Base-by-base conservation (phyloP, 805 yeast species). In the Candida koratica region DNA sequence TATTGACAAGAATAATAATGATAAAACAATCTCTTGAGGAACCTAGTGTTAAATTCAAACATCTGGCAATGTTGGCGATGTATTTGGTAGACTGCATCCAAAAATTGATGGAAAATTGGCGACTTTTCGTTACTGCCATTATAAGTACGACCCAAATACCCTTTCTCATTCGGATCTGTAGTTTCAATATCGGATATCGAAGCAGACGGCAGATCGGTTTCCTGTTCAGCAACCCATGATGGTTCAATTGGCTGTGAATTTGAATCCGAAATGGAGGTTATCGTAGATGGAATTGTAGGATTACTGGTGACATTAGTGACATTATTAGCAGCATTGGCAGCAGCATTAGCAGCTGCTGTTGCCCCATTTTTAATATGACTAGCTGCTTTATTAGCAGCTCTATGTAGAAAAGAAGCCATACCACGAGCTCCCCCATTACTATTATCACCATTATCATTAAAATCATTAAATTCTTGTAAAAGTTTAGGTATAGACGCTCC, bases 1-100 rank as follows among this genome's bases (percentile, higher is more conserved):
- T 88, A 93, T 56, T 93, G 97, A 49, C 97, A 88, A 1, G 97
- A 85, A 52, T 88, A 86, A 32, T 84, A 63, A 56, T 93, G 97
- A 54, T 93, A 93, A 14, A 87, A 70, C 38, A 93, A 64, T 34
- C 97, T 64, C 46, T 96, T 74, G 44, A 93, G 56, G 49, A 93
- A 87, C 35, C 96, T 62, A 55, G 89, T 96, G 52, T 89, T 88
- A 60, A 81, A 89, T 59, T 90, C 96, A 57, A 93, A 93, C 30
- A 67, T 61, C 1, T 62, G 50, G 0, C 96, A 95, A 46, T 75
- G 70, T 52, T 87, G 95, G 6, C 77, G 58, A 34, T 73, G 56
- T 13, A 90, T 53, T 53, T 93, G 98, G 55, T 81, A 88, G 1
- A 87, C 83, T 45, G 93, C 80, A 52, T 93, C 98, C 30, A 93